Percentiles rank a stretch among this genome's conserved stretches.
phyloP scores from a whole-genome alignment of 352 stramenopile species.

The Aphanomyces euteiches region DNA sequence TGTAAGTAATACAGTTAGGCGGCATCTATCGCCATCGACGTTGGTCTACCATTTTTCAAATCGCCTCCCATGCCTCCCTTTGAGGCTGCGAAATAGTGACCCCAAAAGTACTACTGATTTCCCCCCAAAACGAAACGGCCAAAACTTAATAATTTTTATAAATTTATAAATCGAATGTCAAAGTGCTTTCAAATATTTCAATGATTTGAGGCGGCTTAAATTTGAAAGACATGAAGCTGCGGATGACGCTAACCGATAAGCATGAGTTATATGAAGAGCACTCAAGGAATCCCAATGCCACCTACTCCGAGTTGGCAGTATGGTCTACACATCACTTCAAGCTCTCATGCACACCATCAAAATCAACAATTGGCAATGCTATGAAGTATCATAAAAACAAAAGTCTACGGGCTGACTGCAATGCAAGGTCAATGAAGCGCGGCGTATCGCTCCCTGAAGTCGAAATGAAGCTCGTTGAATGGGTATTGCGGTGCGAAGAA shows the following conservation, averaged over 20 bases:
- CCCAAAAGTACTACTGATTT: slow-evolving; percentile 13
- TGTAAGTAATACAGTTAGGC: too few relatives aligned
- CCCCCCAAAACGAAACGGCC: slow-evolving; percentile 10
- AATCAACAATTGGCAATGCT: slow-evolving; percentile 15
- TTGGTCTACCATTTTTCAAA: too few relatives aligned
- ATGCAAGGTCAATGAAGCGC: slow-evolving; percentile 4
- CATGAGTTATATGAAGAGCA: not conserved
- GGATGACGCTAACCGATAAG: slow-evolving; percentile 18
- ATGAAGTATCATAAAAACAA: not conserved
- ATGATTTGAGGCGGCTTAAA: not conserved
- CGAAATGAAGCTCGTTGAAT: slow-evolving; percentile 10
- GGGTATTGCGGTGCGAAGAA: slow-evolving; percentile 15
- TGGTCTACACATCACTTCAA: not conserved
- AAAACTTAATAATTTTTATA: slow-evolving; percentile 20
- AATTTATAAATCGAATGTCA: not conserved
- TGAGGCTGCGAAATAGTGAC: too few relatives aligned
- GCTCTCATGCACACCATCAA: slow-evolving; percentile 3
- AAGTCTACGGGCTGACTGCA: not conserved
- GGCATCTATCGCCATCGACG: too few relatives aligned
- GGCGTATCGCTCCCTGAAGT: slow-evolving; percentile 2
- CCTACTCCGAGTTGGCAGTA: slow-evolving; percentile 13
- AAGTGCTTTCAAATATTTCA: slow-evolving; percentile 7
- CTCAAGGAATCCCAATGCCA: not conserved
- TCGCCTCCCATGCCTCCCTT: too few relatives aligned
- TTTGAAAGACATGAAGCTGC: slow-evolving; percentile 13